Evolutionary conservation across 306 rosid genomes (phyloP).

Genomic region (Begonia loranthoides): DNA sequence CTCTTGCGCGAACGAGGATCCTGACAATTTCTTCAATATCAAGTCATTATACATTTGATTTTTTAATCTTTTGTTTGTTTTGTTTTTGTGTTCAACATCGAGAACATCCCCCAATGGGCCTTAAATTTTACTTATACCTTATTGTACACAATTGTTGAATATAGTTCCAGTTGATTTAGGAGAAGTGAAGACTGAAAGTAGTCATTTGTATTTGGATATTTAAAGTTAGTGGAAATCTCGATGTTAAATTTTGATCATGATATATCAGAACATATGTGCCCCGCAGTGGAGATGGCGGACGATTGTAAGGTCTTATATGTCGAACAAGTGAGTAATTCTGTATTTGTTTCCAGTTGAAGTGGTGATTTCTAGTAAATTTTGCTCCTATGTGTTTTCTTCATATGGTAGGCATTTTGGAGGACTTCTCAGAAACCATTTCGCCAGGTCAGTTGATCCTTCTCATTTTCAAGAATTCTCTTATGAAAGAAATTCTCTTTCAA

Average conservation of each 20-base stretch:
- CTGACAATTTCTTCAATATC: conserved; percentile 84
- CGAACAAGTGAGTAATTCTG: conserved; percentile 54
- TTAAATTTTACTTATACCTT: background rate
- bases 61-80: no score
- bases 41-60: conserved; percentile 20
- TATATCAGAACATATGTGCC: conserved; percentile 44
- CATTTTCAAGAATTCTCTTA: background rate
- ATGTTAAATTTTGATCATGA: background rate
- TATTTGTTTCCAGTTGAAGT: background rate
- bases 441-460: conserved; percentile 35
- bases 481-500: no score
- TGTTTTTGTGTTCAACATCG: background rate
- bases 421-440: conserved; percentile 93
- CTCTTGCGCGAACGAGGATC: conserved; percentile 73
- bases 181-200: background rate
- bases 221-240: background rate
- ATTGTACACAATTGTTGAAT: background rate
- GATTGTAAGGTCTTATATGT: conserved; percentile 76
- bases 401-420: conserved; percentile 85
- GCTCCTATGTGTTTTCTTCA: conserved; percentile 16
- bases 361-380: background rate
- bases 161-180: background rate
- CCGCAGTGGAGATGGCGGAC: conserved; percentile 91
- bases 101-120: background rate
- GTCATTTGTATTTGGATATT: background rate